Conservation (phyloP, 2,329 filamentous ascomycete genomes). For the Aquanectria penicillioides region DNA sequence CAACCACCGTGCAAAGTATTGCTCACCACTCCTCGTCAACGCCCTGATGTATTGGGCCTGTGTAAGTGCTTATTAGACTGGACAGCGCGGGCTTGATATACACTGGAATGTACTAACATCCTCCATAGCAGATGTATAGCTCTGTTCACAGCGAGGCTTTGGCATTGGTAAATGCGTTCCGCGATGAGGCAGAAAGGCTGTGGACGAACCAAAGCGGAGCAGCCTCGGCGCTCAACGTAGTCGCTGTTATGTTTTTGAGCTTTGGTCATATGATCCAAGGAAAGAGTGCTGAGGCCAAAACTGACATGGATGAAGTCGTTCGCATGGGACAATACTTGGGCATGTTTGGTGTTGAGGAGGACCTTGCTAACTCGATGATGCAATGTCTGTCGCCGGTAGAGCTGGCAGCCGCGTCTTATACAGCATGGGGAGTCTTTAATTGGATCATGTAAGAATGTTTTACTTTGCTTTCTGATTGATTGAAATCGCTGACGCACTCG, state of each 20-base stretch:
- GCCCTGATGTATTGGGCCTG: conserved; percentile 23
- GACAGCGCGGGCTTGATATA: neutral
- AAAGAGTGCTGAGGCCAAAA: neutral
- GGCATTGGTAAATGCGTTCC: conserved; percentile 1
- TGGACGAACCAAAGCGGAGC: neutral
- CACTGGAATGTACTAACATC: neutral
- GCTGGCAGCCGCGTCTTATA: neutral
- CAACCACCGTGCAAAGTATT: neutral
- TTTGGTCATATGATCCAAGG: conserved; percentile 10
- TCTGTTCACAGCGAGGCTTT: neutral
- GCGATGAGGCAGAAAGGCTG: neutral
- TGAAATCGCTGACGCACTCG: neutral
- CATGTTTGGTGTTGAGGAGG: too few relatives aligned
- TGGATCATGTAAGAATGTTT: conserved; percentile 5
- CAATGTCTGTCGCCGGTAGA: neutral
- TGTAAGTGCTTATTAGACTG: neutral
- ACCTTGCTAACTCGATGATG: neutral
- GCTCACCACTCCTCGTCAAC: conserved; percentile 14
- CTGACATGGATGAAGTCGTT: neutral
- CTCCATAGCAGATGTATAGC: conserved; percentile 5
- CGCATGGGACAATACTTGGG: too few relatives aligned
- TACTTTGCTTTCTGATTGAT: neutral
- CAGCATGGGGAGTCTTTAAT: conserved; percentile 15
- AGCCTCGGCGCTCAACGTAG: conserved; percentile 3
- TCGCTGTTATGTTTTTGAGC: conserved; percentile 8